Percentiles rank a stretch among this genome's conserved stretches.
phyloP scores from a whole-genome alignment of 2,329 filamentous ascomycete genomes.

The Fusarium chaquense region DNA sequence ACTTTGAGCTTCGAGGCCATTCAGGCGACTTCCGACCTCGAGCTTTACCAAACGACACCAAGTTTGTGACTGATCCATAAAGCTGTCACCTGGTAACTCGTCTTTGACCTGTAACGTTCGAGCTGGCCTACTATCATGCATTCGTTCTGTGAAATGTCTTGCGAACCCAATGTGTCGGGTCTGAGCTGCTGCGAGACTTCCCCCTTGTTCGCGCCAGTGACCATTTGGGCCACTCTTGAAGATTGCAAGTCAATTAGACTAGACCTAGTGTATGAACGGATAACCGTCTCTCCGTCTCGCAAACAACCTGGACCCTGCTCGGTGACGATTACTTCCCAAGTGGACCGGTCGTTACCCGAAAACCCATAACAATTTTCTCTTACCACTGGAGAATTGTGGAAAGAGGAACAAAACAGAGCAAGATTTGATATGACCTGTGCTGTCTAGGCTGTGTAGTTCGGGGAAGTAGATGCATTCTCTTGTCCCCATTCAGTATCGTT shows the following conservation, averaged over 20 bases:
- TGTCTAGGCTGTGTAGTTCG: neutral
- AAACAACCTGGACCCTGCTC: conserved; percentile 16
- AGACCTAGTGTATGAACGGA: conserved; percentile 3
- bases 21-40: neutral
- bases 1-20: neutral
- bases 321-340: conserved; percentile 16
- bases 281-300: conserved; percentile 10
- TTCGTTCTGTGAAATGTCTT: conserved; percentile 10
- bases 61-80: neutral
- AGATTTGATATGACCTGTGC: neutral
- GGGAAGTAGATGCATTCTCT: neutral
- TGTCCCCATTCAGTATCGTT: neutral
- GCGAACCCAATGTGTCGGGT: conserved; percentile 30
- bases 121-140: conserved; percentile 12
- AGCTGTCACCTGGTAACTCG: neutral
- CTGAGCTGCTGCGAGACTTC: conserved; percentile 22
- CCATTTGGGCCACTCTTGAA: conserved; percentile 13
- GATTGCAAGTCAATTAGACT: conserved; percentile 12
- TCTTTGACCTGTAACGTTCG: conserved; percentile 19
- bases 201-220: conserved; percentile 4
- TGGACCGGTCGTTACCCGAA: neutral
- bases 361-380: neutral
- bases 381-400: neutral
- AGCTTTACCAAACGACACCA: conserved; percentile 1
- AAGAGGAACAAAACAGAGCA: neutral